phyloP scores from a whole-genome alignment of 352 stramenopile genomes.

The Phytophthora brassicae region DNA sequence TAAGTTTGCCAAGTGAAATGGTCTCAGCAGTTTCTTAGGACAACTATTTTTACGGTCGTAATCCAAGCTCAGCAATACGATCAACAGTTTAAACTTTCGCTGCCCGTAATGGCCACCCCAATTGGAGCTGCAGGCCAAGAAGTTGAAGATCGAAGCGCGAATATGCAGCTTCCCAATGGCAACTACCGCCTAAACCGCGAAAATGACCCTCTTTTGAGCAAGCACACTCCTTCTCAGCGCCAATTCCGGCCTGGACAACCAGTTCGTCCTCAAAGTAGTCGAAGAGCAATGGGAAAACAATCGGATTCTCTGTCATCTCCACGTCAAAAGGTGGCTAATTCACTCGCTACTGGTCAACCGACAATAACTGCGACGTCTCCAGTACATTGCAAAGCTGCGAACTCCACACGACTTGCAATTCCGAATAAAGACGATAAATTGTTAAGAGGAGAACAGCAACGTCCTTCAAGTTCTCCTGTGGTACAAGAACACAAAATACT shows the following conservation, averaged over 20 bases:
- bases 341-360: too few relatives aligned
- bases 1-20: slow-evolving; percentile 23
- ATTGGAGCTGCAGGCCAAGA: background rate
- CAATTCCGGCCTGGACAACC: slow-evolving; percentile 10
- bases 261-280: slow-evolving; percentile 13
- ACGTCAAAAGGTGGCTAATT: slow-evolving; percentile 21
- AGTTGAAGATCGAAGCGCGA: slow-evolving; percentile 12
- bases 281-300: slow-evolving; percentile 5
- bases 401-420: background rate
- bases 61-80: background rate
- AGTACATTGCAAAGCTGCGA: slow-evolving; percentile 30
- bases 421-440: background rate
- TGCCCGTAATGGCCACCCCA: slow-evolving; percentile 1
- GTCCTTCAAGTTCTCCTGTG: slow-evolving; percentile 18
- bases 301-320: slow-evolving; percentile 20
- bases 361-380: slow-evolving; percentile 15
- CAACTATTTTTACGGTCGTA: slow-evolving; percentile 9
- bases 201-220: slow-evolving; percentile 36
- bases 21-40: background rate
- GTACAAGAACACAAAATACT: slow-evolving; percentile 2
- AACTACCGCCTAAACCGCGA: slow-evolving; percentile 31
- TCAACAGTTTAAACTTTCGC: background rate
- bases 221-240: slow-evolving; percentile 33
- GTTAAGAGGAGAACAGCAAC: slow-evolving; percentile 1
- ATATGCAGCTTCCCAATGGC: slow-evolving; percentile 40